Evolutionary conservation across 225 moss, liverwort and hornwort species (phyloP), one percentile per base, ranked within the genome.

Genomic region (Pseudisothecium myosuroides): DNA sequence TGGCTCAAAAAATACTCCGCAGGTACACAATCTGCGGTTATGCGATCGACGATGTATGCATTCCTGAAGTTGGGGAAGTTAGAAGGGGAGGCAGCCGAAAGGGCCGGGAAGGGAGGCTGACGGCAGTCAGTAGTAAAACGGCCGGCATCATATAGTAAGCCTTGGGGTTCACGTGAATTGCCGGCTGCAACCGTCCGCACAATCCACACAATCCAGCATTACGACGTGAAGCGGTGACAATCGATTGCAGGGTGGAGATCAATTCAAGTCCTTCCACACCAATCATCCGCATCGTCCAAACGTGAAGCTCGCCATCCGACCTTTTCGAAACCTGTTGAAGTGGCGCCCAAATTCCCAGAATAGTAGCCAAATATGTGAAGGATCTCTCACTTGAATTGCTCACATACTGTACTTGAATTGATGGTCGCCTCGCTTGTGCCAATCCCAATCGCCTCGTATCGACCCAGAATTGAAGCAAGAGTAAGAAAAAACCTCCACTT

Each of bases 51-150:
- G n/a, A 23, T 43, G 86, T 49, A 27, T 34, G 45, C 85, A 85
- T 7, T 45, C 10, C 34, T 60, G 85, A 86, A 43, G 78, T 34
- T 78, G 55, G n/a, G 65, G 81, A 68, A 68, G 83, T 74, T 77
- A 81, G 72, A 41, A 82, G 63, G 47, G 50, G 32, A 65, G 72
- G 75, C 71, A 61, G 63, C 52, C 49, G 68, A 87, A 87, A 68
- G 68, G 69, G 50, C 56, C 34, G 50, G 36, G 47, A 64, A 65
- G 39, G 68, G 31, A 89, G 47, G 39, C 71, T 55, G 90, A 56
- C 64, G 71, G 84, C 73, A 76, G 87, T 80, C 79, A 80, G 80
- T 84, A 87, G 91, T 87, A 87, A 89, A 92, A 89, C 89, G 85
- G 85, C 85, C 85, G 83, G 87, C 89, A 61, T 69, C 55, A 52